Evolutionary conservation across 176 grass and related monocot genomes (phyloP), one percentile per base, ranked within the genome.

Genomic region (Bolboschoenus planiculmis): DNA sequence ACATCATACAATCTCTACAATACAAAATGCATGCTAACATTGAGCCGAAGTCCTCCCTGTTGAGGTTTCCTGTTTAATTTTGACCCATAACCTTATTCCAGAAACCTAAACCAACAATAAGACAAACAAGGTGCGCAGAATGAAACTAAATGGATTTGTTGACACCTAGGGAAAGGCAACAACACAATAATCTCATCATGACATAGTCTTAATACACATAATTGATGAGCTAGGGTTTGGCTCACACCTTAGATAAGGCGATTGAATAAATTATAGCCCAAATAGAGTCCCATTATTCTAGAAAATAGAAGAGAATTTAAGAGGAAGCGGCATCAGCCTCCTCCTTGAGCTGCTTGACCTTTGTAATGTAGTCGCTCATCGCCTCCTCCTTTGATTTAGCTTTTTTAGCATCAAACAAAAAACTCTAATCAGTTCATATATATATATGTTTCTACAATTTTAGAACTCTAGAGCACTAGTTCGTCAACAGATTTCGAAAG

Each of bases 271-370:
- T n/a, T 82, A 33, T 24, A 47, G 79, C 79, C 79, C 27, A 82
- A 63, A 18, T 82, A 29, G 5, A 30, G 3, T 42, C 48, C 14
- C 35, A 80, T 80, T 80, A 80, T 82, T 62, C 8, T 18, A 61
- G 7, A 48, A 43, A 80, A 47, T 4, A 44, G 15, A 29, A 0
- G 10, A 14, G 35, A 24, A 53, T 56, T 56, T 83, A 91, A 53
- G 84, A 87, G 70, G 88, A 50, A 57, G 88, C 88, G 40, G 87
- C 83, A 15, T 83, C 87, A 21, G 87, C 74, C 81, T 88, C 90
- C 79, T 95, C 87, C 68, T 89, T 89, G 53, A 96, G 80, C 54
- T 92, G 90, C 58, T 97, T 97, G 46, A 96, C 93, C 87, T 92
- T 96, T 72, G 86, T 87, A 85, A 96, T 86, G 90, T 92, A 96